Conservation (phyloP, 2,329 filamentous ascomycete species). For the Aspergillus caelatus region DNA sequence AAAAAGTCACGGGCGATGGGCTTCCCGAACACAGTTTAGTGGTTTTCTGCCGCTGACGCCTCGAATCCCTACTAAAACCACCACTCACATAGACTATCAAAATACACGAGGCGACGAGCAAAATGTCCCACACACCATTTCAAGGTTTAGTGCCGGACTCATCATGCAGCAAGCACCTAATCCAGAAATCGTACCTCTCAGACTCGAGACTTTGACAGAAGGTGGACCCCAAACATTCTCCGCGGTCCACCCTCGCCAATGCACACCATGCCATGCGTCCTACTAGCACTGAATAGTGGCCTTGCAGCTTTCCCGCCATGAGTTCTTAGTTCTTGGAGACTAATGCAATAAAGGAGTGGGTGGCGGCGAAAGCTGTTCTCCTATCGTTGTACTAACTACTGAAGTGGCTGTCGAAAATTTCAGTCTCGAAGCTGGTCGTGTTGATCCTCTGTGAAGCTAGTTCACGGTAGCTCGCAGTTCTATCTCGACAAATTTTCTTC, state of each 20-base stretch:
- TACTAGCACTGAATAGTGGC: not conserved
- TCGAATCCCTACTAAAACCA: too few relatives aligned
- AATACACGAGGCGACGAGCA: not conserved
- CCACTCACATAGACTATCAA: too few relatives aligned
- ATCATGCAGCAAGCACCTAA: not conserved
- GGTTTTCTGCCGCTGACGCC: not conserved
- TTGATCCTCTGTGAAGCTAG: not conserved
- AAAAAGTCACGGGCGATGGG: not conserved
- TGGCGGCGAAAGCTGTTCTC: not conserved
- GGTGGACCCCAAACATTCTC: not conserved
- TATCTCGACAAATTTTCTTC: not conserved
- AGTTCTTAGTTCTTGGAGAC: not conserved
- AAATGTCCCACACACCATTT: not conserved
- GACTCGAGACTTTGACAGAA: not conserved
- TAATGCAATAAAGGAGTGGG: constrained; percentile 8
- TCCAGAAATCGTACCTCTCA: not conserved
- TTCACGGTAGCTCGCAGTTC: not conserved
- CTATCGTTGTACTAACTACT: not conserved
- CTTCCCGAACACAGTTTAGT: not conserved
- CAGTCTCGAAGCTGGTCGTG: constrained; percentile 1
- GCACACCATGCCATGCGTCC: not conserved
- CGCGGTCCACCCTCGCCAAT: not conserved
- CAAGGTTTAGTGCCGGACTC: not conserved
- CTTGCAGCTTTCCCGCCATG: not conserved
- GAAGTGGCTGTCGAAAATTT: not conserved